phyloP scores from a whole-genome alignment of 768 basidiomycete genomes.

The Cubamyces lactineus region DNA sequence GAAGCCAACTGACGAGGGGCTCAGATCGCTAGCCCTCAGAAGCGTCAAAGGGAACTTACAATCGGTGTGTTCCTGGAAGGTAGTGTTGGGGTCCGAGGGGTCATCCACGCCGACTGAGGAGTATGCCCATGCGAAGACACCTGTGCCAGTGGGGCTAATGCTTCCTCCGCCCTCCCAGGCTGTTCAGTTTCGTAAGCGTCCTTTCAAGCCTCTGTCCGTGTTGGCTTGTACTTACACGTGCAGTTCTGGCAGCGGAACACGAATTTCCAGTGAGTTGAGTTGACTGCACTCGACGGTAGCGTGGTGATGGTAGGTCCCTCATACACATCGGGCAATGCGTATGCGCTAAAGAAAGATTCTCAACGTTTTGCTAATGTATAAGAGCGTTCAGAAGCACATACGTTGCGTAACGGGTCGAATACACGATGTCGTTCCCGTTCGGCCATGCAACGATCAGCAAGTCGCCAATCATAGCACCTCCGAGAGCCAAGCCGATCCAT shows the following conservation, averaged over 20 bases:
- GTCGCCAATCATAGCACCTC: constrained; percentile 57
- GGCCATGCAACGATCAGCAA: constrained; percentile 66
- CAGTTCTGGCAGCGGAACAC: constrained; percentile 71
- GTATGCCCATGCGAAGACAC: constrained; percentile 56
- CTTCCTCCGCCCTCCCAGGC: constrained; percentile 45
- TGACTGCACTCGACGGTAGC: constrained; percentile 52
- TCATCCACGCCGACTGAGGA: constrained; percentile 48
- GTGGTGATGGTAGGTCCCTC: constrained; percentile 56
- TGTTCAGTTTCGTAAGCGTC: constrained; percentile 19
- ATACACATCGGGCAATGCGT: constrained; percentile 55
- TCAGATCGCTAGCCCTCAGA: neutral
- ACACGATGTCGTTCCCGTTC: constrained; percentile 54
- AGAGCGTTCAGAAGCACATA: constrained; percentile 34
- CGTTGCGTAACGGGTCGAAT: constrained; percentile 57
- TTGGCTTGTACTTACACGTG: constrained; percentile 45
- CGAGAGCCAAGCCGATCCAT: constrained; percentile 61
- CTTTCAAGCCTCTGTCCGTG: neutral
- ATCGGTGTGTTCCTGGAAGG: constrained; percentile 60
- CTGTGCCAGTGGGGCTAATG: constrained; percentile 38
- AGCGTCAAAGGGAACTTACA: constrained; percentile 41
- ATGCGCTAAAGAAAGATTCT: constrained; percentile 41
- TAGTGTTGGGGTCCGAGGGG: constrained; percentile 54
- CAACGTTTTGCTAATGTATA: neutral
- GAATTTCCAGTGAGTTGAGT: constrained; percentile 69
- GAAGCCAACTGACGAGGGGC: constrained; percentile 51